Evolutionary conservation across 345 rosid genomes (phyloP), one percentile per base, ranked within the genome.

Genomic region (Alliaria petiolata): DNA sequence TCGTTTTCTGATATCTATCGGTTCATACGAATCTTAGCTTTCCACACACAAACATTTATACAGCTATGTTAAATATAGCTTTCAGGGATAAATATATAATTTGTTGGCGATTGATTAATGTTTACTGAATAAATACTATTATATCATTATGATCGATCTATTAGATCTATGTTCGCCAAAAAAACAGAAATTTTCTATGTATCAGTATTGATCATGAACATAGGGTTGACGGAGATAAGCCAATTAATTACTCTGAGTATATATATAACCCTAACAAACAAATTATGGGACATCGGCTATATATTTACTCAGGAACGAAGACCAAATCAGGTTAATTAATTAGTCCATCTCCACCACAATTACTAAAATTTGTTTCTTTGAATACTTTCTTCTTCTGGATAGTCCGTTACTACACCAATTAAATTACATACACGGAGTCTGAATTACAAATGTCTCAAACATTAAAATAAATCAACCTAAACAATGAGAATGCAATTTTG

Each of bases 21-120:
- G 33, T 63, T 69, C 60, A 43, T 47, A 39, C 62, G 26, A 56
- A 63, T 63, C 75, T n/a, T 69, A 69, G 71, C 46, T 69, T 54
- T 46, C 31, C 65, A 46, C 60, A 62, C 73, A 60, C n/a, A n/a
- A n/a, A n/a, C n/a, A n/a, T n/a, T n/a, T 53, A 43, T 68, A 12
- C 20, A 53, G 30, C 55, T 62, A 63, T n/a, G 58, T 47, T 63
- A 45, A 42, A 44, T 25, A 44, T 63, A 64, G 65, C 65, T 55
- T 38, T 55, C 65, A 54, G 26, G 49, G 60, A 76, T 47, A n/a
- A n/a, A 60, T 60, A 47, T 33, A 26, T 68, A 56, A 28, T 53
- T 43, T 39, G 45, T 61, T 51, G 30, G 67, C 25, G 0, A 36
- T 40, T 47, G 15, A 49, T 39, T 49, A 39, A 72, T 53, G 6